These are phyloP conservation scores for Neocallimastix lanati DNA, from an alignment of 192 early-diverging fungal species.

Conservation along the genomic window DNA sequence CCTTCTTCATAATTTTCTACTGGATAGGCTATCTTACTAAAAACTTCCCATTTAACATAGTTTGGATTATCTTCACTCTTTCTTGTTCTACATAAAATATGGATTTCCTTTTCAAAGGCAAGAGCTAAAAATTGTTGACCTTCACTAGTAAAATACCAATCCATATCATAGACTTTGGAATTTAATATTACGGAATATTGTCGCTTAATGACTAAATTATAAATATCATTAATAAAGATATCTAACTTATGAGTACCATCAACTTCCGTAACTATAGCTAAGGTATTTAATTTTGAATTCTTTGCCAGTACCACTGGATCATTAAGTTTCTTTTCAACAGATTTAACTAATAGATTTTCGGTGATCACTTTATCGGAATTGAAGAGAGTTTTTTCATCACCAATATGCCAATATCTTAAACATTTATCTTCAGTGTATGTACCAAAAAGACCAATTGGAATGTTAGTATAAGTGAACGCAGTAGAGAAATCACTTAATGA, in stretches of 20 bases:
- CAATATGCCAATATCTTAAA: background rate
- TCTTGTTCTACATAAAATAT: slow-evolving; percentile 25
- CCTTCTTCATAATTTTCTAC: background rate
- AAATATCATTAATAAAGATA: background rate
- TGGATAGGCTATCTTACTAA: background rate
- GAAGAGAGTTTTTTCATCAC: background rate
- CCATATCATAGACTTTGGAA: slow-evolving; percentile 16
- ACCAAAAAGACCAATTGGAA: background rate
- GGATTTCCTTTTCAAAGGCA: slow-evolving; percentile 23
- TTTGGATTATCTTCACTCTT: background rate
- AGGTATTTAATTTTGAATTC: background rate
- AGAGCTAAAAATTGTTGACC: slow-evolving; percentile 54
- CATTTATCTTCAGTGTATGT: background rate
- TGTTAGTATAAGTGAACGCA: background rate
- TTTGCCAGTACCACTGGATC: background rate
- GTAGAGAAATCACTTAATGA: background rate
- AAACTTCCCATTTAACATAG: background rate
- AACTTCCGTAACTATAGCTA: background rate
- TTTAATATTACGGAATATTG: background rate
- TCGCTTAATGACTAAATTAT: background rate
- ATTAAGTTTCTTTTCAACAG: background rate
- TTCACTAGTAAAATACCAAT: slow-evolving; percentile 56
- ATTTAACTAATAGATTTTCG: background rate
- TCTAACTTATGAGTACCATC: background rate
- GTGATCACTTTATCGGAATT: background rate